phyloP scores from a whole-genome alignment of 2,329 filamentous ascomycete species.

The Ophiobolus disseminans region DNA sequence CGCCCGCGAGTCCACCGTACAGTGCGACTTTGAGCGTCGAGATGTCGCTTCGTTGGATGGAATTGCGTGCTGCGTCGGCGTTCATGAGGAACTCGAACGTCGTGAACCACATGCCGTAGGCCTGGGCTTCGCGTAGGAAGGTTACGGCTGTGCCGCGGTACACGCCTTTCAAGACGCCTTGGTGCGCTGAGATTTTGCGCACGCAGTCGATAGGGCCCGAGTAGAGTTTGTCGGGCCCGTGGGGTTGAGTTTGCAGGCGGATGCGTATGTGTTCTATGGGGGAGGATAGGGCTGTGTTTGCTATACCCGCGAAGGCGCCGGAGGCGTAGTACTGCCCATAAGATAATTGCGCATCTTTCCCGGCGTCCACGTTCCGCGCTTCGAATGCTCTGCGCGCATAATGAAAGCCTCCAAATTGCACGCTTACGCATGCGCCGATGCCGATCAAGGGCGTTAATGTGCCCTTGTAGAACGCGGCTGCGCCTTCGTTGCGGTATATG shows the following conservation, averaged over 20 bases:
- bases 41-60: constrained; percentile 76
- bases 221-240: constrained; percentile 81
- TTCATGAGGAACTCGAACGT: constrained; percentile 98
- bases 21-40: constrained; percentile 84
- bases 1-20: constrained; percentile 92
- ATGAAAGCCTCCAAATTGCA: constrained; percentile 98
- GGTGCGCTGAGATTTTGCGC: constrained; percentile 75
- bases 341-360: constrained; percentile 62
- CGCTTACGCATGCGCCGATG: constrained; percentile 93
- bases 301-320: constrained; percentile 89
- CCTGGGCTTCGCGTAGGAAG: constrained; percentile 85
- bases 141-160: constrained; percentile 92
- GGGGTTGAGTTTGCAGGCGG: constrained; percentile 92
- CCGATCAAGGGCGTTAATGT: constrained; percentile 93
- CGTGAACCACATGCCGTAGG: constrained; percentile 95
- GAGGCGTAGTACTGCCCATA: constrained; percentile 89
- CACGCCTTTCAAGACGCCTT: constrained; percentile 73
- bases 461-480: constrained; percentile 96
- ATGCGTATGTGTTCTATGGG: constrained; percentile 98
- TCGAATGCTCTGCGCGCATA: constrained; percentile 87
- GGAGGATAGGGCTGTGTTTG: constrained; percentile 85
- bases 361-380: constrained; percentile 65
- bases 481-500: constrained; percentile 88
- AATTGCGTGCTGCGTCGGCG: constrained; percentile 79
- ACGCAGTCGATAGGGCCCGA: constrained; percentile 87